Conservation (phyloP, 108 stramenopile species). For the Nitzschia sp. region DNA sequence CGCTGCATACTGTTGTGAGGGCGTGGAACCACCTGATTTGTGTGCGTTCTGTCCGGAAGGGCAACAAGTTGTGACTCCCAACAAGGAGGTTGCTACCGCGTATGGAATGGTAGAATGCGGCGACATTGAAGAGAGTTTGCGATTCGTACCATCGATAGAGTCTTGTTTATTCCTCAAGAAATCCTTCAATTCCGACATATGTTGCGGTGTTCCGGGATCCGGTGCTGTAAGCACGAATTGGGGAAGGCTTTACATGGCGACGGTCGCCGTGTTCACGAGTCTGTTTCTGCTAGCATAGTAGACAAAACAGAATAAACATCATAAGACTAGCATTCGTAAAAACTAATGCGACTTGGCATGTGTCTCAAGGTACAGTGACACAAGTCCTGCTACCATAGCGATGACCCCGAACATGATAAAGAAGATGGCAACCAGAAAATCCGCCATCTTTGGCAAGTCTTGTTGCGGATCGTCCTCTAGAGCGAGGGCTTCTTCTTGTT, state of each 20-base stretch:
- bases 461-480: constrained; percentile 64
- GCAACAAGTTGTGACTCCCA: neutral
- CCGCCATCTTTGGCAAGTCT: constrained; percentile 45
- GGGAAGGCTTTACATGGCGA: too few species aligned
- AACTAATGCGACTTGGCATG: neutral
- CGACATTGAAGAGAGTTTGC: constrained; percentile 14
- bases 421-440: constrained; percentile 73
- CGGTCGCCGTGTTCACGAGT: too few species aligned
- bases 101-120: constrained; percentile 15
- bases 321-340: too few species aligned
- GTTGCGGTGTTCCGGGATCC: neutral
- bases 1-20: constrained; percentile 19
- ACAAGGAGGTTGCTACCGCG: neutral
- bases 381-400: constrained; percentile 64
- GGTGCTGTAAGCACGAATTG: too few species aligned
- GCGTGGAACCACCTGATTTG: constrained; percentile 5
- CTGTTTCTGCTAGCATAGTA: too few species aligned
- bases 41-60: constrained; percentile 14
- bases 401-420: constrained; percentile 70
- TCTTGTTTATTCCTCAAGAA: neutral
- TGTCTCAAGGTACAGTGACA: constrained; percentile 48
- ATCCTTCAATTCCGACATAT: constrained; percentile 1
- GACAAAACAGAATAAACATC: too few species aligned
- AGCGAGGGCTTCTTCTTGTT: constrained; percentile 39
- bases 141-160: constrained; percentile 3